These are phyloP conservation scores for Serendipita sp. DNA, from an alignment of 768 basidiomycete species.

Conservation along the genomic window DNA sequence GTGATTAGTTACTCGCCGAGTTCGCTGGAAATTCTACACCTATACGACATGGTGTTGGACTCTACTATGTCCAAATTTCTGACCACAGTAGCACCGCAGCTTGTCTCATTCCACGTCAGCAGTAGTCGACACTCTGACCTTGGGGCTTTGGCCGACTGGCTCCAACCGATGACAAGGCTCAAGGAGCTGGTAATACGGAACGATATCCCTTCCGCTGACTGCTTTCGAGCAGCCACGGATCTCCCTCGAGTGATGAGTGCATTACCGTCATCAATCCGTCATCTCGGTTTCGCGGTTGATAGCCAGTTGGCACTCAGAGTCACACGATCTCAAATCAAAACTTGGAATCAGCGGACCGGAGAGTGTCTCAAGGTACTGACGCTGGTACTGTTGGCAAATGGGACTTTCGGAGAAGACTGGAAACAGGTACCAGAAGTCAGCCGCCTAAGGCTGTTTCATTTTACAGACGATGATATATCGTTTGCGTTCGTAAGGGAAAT, in stretches of 20 bases:
- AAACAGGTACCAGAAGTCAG: not conserved
- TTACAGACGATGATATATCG: not conserved
- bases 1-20: not conserved
- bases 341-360: not conserved
- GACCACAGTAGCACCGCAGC: not conserved
- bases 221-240: conserved; percentile 1
- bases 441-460: not conserved
- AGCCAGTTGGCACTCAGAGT: not conserved
- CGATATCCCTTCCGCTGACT: not conserved
- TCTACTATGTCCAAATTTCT: not conserved
- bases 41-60: not conserved
- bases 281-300: not conserved
- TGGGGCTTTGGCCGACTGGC: not conserved
- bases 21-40: not conserved
- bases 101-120: not conserved
- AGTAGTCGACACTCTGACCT: conserved; percentile 4
- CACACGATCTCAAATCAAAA: not conserved
- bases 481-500: not conserved
- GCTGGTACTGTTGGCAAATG: not conserved
- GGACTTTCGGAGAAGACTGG: not conserved
- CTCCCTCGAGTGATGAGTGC: not conserved
- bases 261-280: not conserved
- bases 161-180: not conserved
- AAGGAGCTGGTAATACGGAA: conserved; percentile 1
- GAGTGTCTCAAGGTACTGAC: not conserved